Conservation (phyloP, 2,329 filamentous ascomycete genomes). For the Clonostachys byssicola region DNA sequence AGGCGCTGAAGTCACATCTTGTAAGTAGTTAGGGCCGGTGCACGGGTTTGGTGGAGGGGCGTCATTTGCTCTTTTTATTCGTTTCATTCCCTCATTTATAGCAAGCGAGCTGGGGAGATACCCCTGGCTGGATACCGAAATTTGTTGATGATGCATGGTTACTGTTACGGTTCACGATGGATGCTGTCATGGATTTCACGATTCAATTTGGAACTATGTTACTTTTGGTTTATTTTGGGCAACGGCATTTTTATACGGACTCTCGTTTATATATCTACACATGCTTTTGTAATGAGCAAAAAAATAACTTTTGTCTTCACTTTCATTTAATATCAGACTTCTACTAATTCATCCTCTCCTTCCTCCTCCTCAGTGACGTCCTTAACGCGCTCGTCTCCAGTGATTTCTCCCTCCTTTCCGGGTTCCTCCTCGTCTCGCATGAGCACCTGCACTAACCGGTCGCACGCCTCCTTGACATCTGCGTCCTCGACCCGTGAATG, state of each 20-base stretch:
- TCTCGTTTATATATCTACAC: not conserved
- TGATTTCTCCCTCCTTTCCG: conserved; percentile 16
- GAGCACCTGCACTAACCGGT: conserved; percentile 83
- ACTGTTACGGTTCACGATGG: too few species aligned
- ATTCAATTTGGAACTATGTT: not conserved
- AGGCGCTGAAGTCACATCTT: not conserved
- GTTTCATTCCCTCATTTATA: too few species aligned
- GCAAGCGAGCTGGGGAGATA: too few species aligned
- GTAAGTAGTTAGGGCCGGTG: too few species aligned
- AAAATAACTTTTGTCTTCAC: conserved; percentile 1
- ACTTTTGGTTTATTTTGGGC: not conserved
- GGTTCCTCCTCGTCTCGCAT: conserved; percentile 69
- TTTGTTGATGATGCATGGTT: too few species aligned
- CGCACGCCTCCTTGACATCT: conserved; percentile 76
- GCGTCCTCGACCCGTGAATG: conserved; percentile 77
- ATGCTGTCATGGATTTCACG: too few species aligned
- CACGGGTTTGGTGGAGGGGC: too few species aligned
- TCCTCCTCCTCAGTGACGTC: conserved; percentile 42
- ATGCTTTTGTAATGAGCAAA: not conserved
- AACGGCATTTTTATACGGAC: not conserved
- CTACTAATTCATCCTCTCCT: conserved; percentile 42
- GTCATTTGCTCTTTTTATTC: too few species aligned
- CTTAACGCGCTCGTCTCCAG: conserved; percentile 32
- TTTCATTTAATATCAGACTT: conserved; percentile 31
- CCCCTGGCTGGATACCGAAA: too few species aligned